phyloP scores from a whole-genome alignment of 257 asterid species.

The Scutellaria minor region DNA sequence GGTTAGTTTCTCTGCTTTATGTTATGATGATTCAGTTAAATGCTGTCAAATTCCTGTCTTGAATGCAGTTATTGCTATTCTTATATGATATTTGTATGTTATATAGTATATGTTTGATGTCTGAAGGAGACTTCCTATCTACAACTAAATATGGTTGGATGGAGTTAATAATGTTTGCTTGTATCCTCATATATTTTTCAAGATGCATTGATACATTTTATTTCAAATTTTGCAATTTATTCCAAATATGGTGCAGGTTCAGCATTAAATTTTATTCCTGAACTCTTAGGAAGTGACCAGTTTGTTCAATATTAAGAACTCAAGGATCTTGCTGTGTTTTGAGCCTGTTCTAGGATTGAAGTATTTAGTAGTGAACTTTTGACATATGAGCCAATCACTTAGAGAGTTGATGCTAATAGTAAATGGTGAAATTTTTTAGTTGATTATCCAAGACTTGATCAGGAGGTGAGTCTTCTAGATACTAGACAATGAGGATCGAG shows the following conservation, averaged over 20 bases:
- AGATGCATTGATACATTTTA: neutral
- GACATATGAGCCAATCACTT: neutral
- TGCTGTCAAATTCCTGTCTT: neutral
- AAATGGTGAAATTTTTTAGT: neutral
- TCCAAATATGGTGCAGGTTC: neutral
- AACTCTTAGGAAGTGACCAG: neutral
- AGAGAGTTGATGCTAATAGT: neutral
- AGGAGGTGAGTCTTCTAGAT: neutral
- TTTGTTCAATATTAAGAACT: neutral
- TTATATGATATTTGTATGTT: neutral
- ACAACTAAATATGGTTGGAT: too few relatives aligned
- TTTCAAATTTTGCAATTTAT: neutral
- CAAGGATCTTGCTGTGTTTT: neutral
- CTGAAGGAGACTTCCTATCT: neutral
- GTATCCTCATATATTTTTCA: neutral
- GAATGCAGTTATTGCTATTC: neutral
- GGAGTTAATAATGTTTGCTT: neutral
- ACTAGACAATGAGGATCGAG: neutral
- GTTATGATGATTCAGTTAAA: neutral
- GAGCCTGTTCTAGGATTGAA: neutral
- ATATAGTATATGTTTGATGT: neutral
- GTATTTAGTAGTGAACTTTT: neutral
- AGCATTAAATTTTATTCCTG: neutral
- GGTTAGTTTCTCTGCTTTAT: slow-evolving; percentile 38
- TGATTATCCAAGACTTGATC: neutral